Percentiles rank a stretch among this genome's conserved stretches.
phyloP scores from a whole-genome alignment of 352 stramenopile genomes.

The Pythium apleroticum region DNA sequence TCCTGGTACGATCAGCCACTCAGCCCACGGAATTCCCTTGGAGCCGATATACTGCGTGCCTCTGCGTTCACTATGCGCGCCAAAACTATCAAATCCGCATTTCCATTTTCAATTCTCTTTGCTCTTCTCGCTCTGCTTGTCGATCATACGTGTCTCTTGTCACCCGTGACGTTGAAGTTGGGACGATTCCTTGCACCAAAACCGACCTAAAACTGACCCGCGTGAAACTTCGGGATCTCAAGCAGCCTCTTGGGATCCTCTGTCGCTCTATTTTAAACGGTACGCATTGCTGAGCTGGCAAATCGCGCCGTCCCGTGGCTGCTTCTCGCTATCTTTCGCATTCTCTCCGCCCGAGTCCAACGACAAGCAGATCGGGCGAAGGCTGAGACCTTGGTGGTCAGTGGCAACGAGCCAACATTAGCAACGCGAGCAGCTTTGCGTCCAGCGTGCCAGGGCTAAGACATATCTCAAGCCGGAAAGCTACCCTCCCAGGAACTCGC shows the following conservation, averaged over 20 bases:
- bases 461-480: background rate
- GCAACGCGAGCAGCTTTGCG: constrained; percentile 6
- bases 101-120: background rate
- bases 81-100: background rate
- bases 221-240: background rate
- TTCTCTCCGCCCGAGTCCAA: background rate
- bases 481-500: background rate
- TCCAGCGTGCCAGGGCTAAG: background rate
- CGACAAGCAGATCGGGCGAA: background rate
- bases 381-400: background rate
- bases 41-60: background rate
- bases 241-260: background rate
- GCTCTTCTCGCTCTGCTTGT: too few relatives aligned
- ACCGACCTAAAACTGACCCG: background rate
- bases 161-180: constrained; percentile 3
- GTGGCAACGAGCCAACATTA: constrained; percentile 4
- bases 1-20: background rate
- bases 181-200: constrained; percentile 2
- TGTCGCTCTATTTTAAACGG: background rate
- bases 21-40: background rate
- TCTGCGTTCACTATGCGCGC: background rate
- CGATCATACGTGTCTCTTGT: too few relatives aligned
- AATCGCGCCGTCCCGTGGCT: background rate
- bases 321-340: constrained; percentile 4
- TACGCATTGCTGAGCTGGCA: background rate